Evolutionary conservation across 768 basidiomycete genomes (phyloP).

Genomic region (Trametes villosa): DNA sequence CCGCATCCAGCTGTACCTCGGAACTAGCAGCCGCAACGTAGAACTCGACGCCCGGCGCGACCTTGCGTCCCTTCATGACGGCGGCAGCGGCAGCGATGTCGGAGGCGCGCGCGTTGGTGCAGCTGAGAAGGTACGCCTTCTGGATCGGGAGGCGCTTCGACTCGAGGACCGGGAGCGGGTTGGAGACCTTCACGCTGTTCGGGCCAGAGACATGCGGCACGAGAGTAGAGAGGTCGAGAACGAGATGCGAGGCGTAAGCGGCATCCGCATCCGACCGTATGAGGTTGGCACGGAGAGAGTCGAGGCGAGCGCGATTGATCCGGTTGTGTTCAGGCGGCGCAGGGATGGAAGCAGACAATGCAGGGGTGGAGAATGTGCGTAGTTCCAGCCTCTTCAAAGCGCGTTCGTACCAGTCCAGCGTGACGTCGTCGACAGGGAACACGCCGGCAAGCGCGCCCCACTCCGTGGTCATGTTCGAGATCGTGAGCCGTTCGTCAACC

Average conservation of each 20-base stretch:
- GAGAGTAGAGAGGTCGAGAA: conserved; percentile 91
- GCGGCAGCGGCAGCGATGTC: conserved; percentile 92
- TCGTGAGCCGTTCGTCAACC: conserved; percentile 93
- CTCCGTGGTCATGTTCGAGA: conserved; percentile 99
- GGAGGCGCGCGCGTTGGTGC: conserved; percentile 95
- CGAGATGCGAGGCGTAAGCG: conserved; percentile 83
- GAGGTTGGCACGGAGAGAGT: conserved; percentile 58
- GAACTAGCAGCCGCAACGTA: conserved; percentile 97
- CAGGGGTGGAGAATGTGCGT: conserved; percentile 67
- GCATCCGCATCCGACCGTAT: conserved; percentile 76
- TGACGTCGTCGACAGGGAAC: conserved; percentile 87
- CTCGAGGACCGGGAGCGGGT: conserved; percentile 84
- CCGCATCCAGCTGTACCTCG: conserved; percentile 88
- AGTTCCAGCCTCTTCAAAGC: conserved; percentile 74
- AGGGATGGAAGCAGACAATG: conserved; percentile 56
- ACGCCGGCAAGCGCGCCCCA: conserved; percentile 98
- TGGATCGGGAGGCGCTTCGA: conserved; percentile 78
- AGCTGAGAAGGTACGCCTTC: conserved; percentile 98
- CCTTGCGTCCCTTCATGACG: conserved; percentile 80
- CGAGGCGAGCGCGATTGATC: conserved; percentile 74
- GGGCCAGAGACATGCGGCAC: conserved; percentile 97
- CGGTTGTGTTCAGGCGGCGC: conserved; percentile 83
- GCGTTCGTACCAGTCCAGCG: conserved; percentile 85
- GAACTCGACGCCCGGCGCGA: conserved; percentile 92
- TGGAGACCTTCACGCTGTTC: conserved; percentile 97